Evolutionary conservation across 495 filamentous ascomycete species (phyloP), one percentile per base, ranked within the genome.

Genomic region (Podospora tetraspora): DNA sequence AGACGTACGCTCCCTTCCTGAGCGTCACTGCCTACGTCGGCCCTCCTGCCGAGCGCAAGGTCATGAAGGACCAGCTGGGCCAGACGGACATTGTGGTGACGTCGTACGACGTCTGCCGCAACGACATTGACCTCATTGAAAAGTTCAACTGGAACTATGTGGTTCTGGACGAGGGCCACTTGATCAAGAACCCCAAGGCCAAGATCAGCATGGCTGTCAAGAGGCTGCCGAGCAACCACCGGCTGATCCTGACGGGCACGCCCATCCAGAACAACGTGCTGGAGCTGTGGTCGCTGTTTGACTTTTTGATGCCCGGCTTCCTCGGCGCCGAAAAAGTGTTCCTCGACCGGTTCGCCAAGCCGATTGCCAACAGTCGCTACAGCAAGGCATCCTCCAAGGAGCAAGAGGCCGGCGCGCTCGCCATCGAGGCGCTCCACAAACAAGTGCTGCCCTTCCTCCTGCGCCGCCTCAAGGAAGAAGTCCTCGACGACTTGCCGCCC

Each of bases 251-350:
- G 6, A 98, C 95, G 13, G 95, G 95, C 57, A 99, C 95, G 2
- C 95, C 95, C 0, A 99, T 99, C 84, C 95, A 99, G 78, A 99
- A 99, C 75, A 97, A 97, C 71, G 84, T 99, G 13, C 86, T 90
- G n/a, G 95, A 99, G 73, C 83, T 99, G 3, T 99, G 95, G 95
- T 97, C 93, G 0, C 80, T 99, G 9, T 98, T 99, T 73, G 95
- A 99, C 78, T 99, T 99, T 82, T 81, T 99, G 68, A 99, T 99
- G 95, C 95, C 95, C 5, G 96, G 95, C 8, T 99, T 99, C 84
- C 82, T 99, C 9, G 95, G 95, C n/a, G 92, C 95, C 0, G 95
- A 99, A 74, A 98, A 97, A 79, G 94, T 99, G 27, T 99, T 99
- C 84, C 82, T 96, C 58, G 96, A 99, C 75, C 88, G 95, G 24